Conservation (phyloP, 768 basidiomycete species). For the Macrolepiota fuliginosa region DNA sequence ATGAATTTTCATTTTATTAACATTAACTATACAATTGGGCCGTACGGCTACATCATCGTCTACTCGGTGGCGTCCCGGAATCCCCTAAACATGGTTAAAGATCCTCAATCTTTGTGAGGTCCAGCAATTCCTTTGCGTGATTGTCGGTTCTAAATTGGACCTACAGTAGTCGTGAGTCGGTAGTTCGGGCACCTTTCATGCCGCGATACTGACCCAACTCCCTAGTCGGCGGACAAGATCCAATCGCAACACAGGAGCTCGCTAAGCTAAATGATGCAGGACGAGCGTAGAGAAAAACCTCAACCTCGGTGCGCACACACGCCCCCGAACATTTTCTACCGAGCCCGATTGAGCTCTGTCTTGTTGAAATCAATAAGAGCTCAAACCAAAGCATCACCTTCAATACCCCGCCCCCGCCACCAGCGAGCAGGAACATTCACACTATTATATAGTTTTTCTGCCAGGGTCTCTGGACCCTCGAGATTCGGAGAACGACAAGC, state of each 20-base stretch:
- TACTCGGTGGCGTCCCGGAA: constrained; percentile 85
- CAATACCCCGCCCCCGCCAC: constrained; percentile 29
- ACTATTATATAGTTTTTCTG: constrained; percentile 47
- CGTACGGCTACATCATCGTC: constrained; percentile 91
- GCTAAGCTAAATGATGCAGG: constrained; percentile 67
- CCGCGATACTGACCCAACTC: constrained; percentile 22
- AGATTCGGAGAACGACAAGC: too few relatives aligned
- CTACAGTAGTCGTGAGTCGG: constrained; percentile 63
- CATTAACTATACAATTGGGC: constrained; percentile 87
- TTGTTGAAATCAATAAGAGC: constrained; percentile 76
- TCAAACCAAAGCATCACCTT: constrained; percentile 25
- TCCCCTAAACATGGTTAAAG: constrained; percentile 91
- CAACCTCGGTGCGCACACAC: constrained; percentile 66
- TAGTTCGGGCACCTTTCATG: constrained; percentile 12
- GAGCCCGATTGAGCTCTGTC: constrained; percentile 51
- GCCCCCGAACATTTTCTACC: background rate
- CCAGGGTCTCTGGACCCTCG: background rate
- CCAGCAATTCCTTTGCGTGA: constrained; percentile 81
- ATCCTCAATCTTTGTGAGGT: constrained; percentile 84
- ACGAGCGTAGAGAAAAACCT: constrained; percentile 80
- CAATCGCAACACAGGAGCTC: constrained; percentile 65
- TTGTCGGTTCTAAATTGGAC: constrained; percentile 90
- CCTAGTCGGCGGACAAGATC: constrained; percentile 62
- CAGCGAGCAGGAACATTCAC: constrained; percentile 41
- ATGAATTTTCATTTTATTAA: constrained; percentile 90